Evolutionary conservation across 495 filamentous ascomycete genomes (phyloP).

Genomic region (Hyaloscypha bicolor): DNA sequence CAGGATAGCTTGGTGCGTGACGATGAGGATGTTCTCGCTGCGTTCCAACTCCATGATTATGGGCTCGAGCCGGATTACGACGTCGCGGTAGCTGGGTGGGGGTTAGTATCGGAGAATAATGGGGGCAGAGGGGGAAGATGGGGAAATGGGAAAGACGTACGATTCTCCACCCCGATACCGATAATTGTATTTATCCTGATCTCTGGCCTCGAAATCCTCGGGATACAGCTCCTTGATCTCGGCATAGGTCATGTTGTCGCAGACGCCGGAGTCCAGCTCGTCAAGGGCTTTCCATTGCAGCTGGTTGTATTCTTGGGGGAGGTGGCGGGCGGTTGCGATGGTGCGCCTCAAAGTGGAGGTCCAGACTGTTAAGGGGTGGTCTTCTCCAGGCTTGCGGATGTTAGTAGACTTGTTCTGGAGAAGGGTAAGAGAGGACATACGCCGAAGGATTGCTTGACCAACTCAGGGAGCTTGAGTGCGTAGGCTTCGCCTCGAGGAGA

Average conservation of each 20-base stretch:
- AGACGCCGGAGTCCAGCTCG: constrained; percentile 94
- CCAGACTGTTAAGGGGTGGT: constrained; percentile 90
- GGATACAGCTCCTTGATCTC: constrained; percentile 90
- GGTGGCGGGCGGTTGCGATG: constrained; percentile 83
- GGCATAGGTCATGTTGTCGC: constrained; percentile 91
- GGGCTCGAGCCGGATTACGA: constrained; percentile 94
- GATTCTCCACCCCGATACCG: constrained; percentile 96
- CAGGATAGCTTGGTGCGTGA: constrained; percentile 95
- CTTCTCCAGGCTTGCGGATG: constrained; percentile 37
- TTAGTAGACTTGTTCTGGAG: constrained; percentile 3
- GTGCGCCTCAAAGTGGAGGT: constrained; percentile 94
- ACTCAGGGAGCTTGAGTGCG: constrained; percentile 74
- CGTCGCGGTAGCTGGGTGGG: constrained; percentile 72
- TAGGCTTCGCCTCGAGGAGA: constrained; percentile 88
- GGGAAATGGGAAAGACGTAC: constrained; percentile 20
- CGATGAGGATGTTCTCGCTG: constrained; percentile 94
- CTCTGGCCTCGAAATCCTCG: constrained; percentile 90
- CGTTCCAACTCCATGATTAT: constrained; percentile 99
- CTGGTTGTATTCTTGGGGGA: constrained; percentile 78
- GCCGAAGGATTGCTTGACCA: constrained; percentile 81
- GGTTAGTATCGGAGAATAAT: background rate
- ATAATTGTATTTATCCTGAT: constrained; percentile 99
- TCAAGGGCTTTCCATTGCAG: constrained; percentile 98
- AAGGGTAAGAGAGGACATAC: constrained; percentile 35
- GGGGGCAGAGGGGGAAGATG: background rate